These are phyloP conservation scores for Xylariaceae sp. DNA, from an alignment of 2,329 filamentous ascomycete genomes.

Conservation along the genomic window DNA sequence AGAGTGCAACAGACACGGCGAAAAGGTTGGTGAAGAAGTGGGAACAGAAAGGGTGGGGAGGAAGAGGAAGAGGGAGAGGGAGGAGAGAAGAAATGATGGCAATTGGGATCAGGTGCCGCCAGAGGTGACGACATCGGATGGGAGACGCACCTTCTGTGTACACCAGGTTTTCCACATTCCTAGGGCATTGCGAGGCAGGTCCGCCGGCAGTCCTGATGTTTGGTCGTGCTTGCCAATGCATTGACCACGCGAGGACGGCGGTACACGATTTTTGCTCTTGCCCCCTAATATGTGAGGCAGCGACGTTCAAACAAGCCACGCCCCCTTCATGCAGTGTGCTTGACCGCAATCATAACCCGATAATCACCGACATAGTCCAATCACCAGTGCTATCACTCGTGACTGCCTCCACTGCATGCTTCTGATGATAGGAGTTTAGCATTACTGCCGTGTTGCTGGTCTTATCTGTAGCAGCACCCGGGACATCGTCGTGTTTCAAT, in stretches of 20 bases:
- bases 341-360: conserved; percentile 1
- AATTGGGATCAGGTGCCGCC: not conserved
- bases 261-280: too few relatives aligned
- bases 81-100: not conserved
- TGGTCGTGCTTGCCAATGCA: not conserved
- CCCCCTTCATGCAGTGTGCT: conserved; percentile 2
- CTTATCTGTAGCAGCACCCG: not conserved
- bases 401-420: not conserved
- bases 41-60: not conserved
- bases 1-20: not conserved
- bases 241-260: not conserved
- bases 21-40: not conserved
- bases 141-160: not conserved
- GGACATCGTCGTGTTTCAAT: not conserved
- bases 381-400: not conserved
- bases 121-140: too few relatives aligned
- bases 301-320: conserved; percentile 3
- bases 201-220: not conserved
- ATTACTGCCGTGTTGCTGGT: not conserved
- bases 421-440: not conserved
- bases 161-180: not conserved
- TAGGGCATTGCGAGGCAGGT: not conserved
- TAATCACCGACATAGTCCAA: not conserved
- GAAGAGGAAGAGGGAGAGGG: not conserved
- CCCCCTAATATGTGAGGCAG: not conserved